Percentiles rank a stretch among this genome's conserved stretches.
Evolutionary conservation across 2,329 filamentous ascomycete genomes (phyloP).

Genomic region (Xylogone sp.): DNA sequence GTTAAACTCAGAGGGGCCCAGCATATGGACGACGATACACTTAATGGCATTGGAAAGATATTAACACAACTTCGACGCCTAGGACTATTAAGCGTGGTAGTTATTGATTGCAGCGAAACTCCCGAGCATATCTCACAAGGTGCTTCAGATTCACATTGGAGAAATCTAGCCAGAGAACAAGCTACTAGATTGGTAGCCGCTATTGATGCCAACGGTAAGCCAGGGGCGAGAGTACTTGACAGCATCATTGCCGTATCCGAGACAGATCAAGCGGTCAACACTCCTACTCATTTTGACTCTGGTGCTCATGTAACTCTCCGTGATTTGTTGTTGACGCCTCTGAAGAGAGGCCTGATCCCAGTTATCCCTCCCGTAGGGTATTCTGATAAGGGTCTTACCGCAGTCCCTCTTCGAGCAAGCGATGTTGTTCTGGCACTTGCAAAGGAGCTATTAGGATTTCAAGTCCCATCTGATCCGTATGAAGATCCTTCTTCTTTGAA

Average conservation of each 20-base stretch:
- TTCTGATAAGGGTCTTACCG: constrained; percentile 42
- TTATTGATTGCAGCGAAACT: constrained; percentile 65
- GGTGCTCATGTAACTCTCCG: constrained; percentile 36
- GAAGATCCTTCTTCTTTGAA: constrained; percentile 38
- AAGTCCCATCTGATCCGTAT: constrained; percentile 30
- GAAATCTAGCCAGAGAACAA: constrained; percentile 54
- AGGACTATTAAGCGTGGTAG: constrained; percentile 76
- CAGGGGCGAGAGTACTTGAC: constrained; percentile 67
- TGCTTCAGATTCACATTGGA: constrained; percentile 27
- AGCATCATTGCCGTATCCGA: constrained; percentile 32
- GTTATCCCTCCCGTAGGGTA: constrained; percentile 65
- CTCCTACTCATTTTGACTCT: background rate
- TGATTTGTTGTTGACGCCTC: constrained; percentile 57
- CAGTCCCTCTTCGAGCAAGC: constrained; percentile 47
- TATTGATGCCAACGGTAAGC: constrained; percentile 65
- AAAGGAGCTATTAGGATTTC: constrained; percentile 68
- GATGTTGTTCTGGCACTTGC: constrained; percentile 75
- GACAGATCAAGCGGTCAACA: background rate
- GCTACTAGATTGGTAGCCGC: constrained; percentile 70
- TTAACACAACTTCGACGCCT: constrained; percentile 78
- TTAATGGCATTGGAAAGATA: constrained; percentile 77
- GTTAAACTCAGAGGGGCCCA: constrained; percentile 80
- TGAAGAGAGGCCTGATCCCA: constrained; percentile 66
- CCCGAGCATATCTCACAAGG: constrained; percentile 13
- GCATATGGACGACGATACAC: constrained; percentile 60